phyloP scores from a whole-genome alignment of 1,284 basidiomycete genomes.

The Irpex sp. region DNA sequence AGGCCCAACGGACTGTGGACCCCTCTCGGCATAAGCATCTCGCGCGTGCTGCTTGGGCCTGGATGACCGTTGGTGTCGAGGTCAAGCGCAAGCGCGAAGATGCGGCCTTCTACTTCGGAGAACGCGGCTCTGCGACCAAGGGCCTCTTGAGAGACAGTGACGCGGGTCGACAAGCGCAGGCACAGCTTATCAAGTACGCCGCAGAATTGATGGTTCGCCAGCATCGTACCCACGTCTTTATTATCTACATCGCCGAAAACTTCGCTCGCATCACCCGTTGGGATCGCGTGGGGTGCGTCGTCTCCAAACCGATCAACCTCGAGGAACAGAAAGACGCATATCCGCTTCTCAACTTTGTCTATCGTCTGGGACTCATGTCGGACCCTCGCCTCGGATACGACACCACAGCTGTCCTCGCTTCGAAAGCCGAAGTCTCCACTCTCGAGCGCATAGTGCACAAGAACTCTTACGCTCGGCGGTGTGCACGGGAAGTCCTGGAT shows the following conservation, averaged over 20 bases:
- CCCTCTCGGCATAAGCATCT: neutral
- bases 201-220: constrained; percentile 12
- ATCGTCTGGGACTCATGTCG: constrained; percentile 14
- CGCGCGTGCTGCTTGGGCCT: constrained; percentile 2
- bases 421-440: neutral
- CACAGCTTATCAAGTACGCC: constrained; percentile 12
- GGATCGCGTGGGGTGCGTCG: constrained; percentile 17
- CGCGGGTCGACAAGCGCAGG: neutral
- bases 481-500: neutral
- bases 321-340: neutral
- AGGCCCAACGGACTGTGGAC: neutral
- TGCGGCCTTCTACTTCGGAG: constrained; percentile 1
- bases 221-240: constrained; percentile 16
- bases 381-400: constrained; percentile 19
- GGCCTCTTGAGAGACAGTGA: neutral
- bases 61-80: constrained; percentile 2
- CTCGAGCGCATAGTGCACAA: neutral
- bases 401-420: neutral
- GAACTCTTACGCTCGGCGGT: neutral
- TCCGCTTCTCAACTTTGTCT: constrained; percentile 17
- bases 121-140: neutral
- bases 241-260: constrained; percentile 15
- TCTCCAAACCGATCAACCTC: constrained; percentile 15
- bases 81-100: neutral
- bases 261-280: constrained; percentile 14